phyloP scores from a whole-genome alignment of 805 yeast species.

The Lipomyces lipofer region DNA sequence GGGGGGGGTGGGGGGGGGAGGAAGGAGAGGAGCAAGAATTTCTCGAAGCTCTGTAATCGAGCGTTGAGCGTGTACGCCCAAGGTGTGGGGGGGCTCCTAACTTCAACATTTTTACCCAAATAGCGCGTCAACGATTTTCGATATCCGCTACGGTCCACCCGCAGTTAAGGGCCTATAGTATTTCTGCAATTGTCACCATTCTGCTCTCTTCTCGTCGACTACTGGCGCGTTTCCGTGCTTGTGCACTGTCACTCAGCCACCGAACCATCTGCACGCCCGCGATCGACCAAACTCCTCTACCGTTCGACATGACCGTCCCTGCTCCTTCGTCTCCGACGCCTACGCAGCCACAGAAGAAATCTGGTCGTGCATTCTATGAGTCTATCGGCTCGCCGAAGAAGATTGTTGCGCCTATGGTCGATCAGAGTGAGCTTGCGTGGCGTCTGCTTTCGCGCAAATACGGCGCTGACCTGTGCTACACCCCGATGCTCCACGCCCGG shows the following conservation, averaged over 20 bases:
- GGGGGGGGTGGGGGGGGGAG: not conserved
- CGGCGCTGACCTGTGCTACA: constrained; percentile 92
- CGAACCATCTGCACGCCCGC: no score
- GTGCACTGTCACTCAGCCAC: no score
- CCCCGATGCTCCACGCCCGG: constrained; percentile 96
- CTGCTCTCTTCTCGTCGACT: no score
- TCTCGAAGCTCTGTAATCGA: not conserved
- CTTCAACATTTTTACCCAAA: no score
- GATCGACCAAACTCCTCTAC: no score
- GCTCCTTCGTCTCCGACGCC: not conserved
- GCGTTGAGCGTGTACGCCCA: no score
- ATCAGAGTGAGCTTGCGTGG: constrained; percentile 96
- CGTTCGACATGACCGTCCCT: not conserved
- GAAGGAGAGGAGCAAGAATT: not conserved
- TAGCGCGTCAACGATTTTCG: no score
- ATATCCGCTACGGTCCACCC: no score
- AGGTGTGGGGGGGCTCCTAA: no score
- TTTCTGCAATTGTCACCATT: no score
- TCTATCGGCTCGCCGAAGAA: constrained; percentile 73
- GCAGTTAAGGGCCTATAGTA: no score
- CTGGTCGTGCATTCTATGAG: constrained; percentile 71
- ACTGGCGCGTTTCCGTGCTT: no score
- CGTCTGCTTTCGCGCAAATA: constrained; percentile 77
- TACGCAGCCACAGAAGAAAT: constrained; percentile 34
- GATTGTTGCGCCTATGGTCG: constrained; percentile 98